Conservation (phyloP, 805 yeast genomes). For the Pichia pseudocactophila region DNA sequence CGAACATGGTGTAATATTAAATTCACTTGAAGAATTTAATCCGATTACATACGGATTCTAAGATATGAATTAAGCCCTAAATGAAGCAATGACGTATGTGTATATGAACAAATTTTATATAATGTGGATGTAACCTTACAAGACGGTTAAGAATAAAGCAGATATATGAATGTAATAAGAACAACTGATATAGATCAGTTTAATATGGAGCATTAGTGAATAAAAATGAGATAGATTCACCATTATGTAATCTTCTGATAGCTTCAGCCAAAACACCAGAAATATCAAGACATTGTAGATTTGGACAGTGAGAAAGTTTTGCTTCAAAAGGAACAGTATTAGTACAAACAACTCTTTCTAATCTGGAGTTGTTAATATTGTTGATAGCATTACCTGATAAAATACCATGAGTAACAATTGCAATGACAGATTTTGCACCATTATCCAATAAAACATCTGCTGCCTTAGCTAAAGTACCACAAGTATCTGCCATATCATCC, state of each 20-base stretch:
- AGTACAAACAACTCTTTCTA: constrained; percentile 67
- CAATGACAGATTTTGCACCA: constrained; percentile 64
- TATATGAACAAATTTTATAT: background rate
- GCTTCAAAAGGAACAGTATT: constrained; percentile 74
- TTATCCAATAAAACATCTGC: constrained; percentile 65
- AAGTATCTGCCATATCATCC: constrained; percentile 87
- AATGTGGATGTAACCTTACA: background rate
- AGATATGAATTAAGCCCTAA: background rate
- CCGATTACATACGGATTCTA: constrained; percentile 36
- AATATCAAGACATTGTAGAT: constrained; percentile 60
- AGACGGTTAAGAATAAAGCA: background rate
- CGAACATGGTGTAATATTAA: constrained; percentile 48
- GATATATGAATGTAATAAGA: background rate
- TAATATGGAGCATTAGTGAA: constrained; percentile 57
- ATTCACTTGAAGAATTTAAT: constrained; percentile 46
- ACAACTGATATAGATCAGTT: background rate
- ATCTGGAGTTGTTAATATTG: constrained; percentile 58
- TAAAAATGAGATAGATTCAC: constrained; percentile 75
- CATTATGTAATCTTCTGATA: constrained; percentile 76
- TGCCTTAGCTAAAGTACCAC: constrained; percentile 79
- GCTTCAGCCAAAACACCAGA: constrained; percentile 73
- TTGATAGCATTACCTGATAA: constrained; percentile 66
- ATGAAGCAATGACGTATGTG: background rate
- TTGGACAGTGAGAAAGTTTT: constrained; percentile 48
- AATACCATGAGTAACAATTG: constrained; percentile 78